These are phyloP conservation scores for Inga oerstediana DNA, from an alignment of 306 rosid species.

Conservation along the genomic window DNA sequence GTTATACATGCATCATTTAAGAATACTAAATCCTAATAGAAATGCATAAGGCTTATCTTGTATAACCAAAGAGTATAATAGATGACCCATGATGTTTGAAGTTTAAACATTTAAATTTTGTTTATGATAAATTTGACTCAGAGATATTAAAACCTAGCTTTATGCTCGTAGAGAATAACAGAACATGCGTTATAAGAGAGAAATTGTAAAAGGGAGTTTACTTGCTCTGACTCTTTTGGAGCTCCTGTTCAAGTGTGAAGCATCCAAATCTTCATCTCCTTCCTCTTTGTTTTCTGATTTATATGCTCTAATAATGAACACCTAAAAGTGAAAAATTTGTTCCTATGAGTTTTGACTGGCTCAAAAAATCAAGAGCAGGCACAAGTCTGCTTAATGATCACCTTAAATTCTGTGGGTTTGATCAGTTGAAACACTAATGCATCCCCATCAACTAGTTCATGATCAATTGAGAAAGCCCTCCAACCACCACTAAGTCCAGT, in stretches of 20 bases:
- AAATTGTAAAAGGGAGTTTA: background rate
- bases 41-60: background rate
- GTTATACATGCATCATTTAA: background rate
- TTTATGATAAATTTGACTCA: background rate
- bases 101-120: background rate
- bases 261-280: constrained; percentile 20
- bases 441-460: constrained; percentile 69
- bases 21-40: background rate
- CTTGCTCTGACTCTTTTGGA: constrained; percentile 36
- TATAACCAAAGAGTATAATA: background rate
- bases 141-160: background rate
- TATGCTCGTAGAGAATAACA: background rate
- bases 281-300: constrained; percentile 9
- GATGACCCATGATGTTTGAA: background rate
- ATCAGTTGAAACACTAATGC: constrained; percentile 64
- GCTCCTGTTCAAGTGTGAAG: constrained; percentile 25
- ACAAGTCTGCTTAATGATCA: constrained; percentile 17
- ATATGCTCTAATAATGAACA: constrained; percentile 38
- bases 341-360: background rate
- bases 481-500: constrained; percentile 32
- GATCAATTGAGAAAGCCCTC: constrained; percentile 62
- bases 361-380: background rate
- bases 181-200: background rate
- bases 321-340: constrained; percentile 18
- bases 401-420: constrained; percentile 57